Percentiles rank a stretch among this genome's conserved stretches.
These are phyloP conservation scores for Priceomyces haplophilus DNA, from an alignment of 805 yeast genomes.

Conservation along the genomic window DNA sequence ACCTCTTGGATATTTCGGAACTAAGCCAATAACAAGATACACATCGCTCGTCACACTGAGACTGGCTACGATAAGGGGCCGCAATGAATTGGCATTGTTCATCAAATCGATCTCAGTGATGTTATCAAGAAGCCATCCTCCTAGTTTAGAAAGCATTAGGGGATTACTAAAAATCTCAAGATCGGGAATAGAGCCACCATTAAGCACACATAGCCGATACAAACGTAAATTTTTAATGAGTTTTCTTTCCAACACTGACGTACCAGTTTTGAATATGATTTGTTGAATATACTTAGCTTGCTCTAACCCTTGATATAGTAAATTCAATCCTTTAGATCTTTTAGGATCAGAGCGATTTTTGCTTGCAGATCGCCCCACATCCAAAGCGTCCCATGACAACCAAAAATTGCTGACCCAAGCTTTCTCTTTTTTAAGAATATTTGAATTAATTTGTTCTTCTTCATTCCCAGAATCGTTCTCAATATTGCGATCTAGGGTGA, in stretches of 20 bases:
- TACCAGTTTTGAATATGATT: slow-evolving; percentile 81
- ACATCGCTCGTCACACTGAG: slow-evolving; percentile 71
- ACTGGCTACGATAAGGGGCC: slow-evolving; percentile 85
- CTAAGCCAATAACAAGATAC: slow-evolving; percentile 83
- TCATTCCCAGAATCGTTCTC: slow-evolving; percentile 13
- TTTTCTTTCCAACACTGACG: slow-evolving; percentile 81
- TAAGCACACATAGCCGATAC: slow-evolving; percentile 81
- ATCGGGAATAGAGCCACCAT: slow-evolving; percentile 76
- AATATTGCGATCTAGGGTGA: slow-evolving; percentile 21
- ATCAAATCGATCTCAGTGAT: slow-evolving; percentile 71
- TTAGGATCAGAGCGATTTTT: slow-evolving; percentile 17
- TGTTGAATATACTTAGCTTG: slow-evolving; percentile 83
- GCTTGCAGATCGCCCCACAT: slow-evolving; percentile 23
- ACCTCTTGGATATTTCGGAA: slow-evolving; percentile 70
- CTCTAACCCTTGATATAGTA: slow-evolving; percentile 66
- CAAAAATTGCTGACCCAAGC: slow-evolving; percentile 73
- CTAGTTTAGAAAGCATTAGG: slow-evolving; percentile 74
- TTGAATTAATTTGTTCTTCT: slow-evolving; percentile 22
- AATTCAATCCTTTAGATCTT: slow-evolving; percentile 45
- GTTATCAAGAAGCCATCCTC: slow-evolving; percentile 87
- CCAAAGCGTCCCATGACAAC: slow-evolving; percentile 57
- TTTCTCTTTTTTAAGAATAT: slow-evolving; percentile 47
- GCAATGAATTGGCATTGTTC: slow-evolving; percentile 37
- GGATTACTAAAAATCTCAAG: slow-evolving; percentile 79
- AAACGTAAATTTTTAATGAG: slow-evolving; percentile 74